A percentile compares a stretch with the other conserved stretches of the same genome.
Evolutionary conservation across 1,284 basidiomycete genomes (phyloP).

Genomic region (Ustilago xerochloae): DNA sequence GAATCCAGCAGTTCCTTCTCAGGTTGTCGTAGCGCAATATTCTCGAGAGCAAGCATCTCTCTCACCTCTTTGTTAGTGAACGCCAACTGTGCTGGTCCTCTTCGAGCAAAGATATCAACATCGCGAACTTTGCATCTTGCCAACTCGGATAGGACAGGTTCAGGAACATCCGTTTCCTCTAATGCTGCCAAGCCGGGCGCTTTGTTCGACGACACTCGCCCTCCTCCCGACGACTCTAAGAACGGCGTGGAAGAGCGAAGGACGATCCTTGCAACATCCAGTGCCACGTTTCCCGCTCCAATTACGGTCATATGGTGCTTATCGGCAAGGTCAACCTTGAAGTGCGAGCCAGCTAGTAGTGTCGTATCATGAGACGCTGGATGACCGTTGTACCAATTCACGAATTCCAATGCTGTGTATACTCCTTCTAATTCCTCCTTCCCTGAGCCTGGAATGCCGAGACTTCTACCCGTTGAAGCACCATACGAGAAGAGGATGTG

Average conservation of each 20-base stretch:
- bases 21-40: conserved; percentile 75
- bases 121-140: conserved; percentile 76
- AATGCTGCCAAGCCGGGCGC: conserved; percentile 72
- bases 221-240: conserved; percentile 19
- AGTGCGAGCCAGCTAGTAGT: background rate
- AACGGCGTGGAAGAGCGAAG: conserved; percentile 71
- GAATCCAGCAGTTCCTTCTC: conserved; percentile 66
- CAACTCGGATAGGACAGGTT: conserved; percentile 79
- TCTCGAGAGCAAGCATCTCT: conserved; percentile 84
- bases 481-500: conserved; percentile 86
- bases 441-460: conserved; percentile 70
- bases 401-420: conserved; percentile 83
- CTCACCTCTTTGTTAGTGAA: conserved; percentile 95
- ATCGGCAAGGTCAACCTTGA: conserved; percentile 72
- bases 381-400: conserved; percentile 98
- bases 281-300: conserved; percentile 94
- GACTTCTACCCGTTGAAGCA: conserved; percentile 73
- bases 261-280: conserved; percentile 92
- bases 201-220: conserved; percentile 24
- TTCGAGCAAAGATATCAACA: conserved; percentile 84
- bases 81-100: conserved; percentile 88
- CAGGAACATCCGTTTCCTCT: conserved; percentile 82
- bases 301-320: conserved; percentile 80
- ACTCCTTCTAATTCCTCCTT: conserved; percentile 73
- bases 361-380: conserved; percentile 71